Percentiles rank a stretch among this genome's conserved stretches.
Conservation (phyloP, 371 early-diverging fungal genomes). For the Mortierella sp. region DNA sequence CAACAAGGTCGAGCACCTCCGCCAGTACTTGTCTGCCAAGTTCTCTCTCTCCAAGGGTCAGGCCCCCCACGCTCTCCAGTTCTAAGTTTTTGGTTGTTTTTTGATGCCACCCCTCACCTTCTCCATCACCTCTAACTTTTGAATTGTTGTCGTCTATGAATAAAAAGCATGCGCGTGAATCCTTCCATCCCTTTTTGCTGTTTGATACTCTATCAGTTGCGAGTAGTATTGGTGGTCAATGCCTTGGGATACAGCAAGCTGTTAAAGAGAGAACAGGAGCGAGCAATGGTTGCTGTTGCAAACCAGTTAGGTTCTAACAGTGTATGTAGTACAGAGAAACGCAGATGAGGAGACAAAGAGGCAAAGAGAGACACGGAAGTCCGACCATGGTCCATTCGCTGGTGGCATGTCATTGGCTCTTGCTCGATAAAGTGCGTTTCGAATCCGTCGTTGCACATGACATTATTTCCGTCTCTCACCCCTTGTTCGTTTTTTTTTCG, state of each 20-base stretch:
- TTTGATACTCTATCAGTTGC: background rate
- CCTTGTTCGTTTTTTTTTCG: background rate
- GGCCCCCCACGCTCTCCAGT: constrained; percentile 94
- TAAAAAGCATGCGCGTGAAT: constrained; percentile 16
- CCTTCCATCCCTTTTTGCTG: constrained; percentile 48
- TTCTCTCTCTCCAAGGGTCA: constrained; percentile 96
- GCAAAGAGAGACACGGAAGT: background rate
- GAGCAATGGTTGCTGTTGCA: too few species aligned
- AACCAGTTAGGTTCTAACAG: too few species aligned
- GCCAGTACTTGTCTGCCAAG: constrained; percentile 86
- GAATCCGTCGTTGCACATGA: background rate
- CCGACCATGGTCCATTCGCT: background rate
- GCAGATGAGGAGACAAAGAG: background rate
- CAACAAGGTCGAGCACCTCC: constrained; percentile 88
- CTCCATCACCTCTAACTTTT: constrained; percentile 76
- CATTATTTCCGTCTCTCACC: background rate
- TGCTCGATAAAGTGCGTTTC: background rate
- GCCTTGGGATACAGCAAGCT: too few species aligned
- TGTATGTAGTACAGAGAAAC: background rate
- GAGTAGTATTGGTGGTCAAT: too few species aligned
- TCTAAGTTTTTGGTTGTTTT: constrained; percentile 70
- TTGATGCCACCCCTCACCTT: constrained; percentile 43
- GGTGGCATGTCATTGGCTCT: constrained; percentile 9
- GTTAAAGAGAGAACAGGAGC: too few species aligned
- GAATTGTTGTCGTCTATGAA: constrained; percentile 13